Percentiles rank a stretch among this genome's conserved stretches.
Conservation (phyloP, 768 basidiomycete species). For the Phlebiopsis gigantea region DNA sequence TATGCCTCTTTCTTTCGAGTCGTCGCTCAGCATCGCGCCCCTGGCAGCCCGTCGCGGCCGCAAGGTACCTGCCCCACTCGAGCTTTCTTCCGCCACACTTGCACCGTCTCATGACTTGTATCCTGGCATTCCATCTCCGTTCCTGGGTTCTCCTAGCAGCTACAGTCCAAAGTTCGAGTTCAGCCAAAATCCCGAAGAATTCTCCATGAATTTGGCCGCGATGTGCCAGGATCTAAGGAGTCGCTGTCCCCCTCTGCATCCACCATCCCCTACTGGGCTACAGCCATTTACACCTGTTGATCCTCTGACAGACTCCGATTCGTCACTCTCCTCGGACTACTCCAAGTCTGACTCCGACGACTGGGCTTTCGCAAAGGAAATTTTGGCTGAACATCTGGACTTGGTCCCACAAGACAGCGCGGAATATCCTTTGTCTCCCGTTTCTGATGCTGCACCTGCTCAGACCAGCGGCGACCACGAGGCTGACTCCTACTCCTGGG, state of each 20-base stretch:
- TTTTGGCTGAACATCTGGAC: constrained; percentile 21
- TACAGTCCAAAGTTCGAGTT: constrained; percentile 28
- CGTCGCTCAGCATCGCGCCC: constrained; percentile 25
- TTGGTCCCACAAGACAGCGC: background rate
- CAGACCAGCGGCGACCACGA: background rate
- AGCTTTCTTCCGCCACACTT: constrained; percentile 16
- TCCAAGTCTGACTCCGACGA: constrained; percentile 14
- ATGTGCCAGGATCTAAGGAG: constrained; percentile 33
- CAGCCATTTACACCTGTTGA: background rate
- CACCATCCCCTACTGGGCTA: constrained; percentile 17
- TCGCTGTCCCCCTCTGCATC: constrained; percentile 26
- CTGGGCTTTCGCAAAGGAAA: constrained; percentile 31
- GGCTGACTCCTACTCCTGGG: constrained; percentile 13
- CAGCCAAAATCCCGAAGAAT: constrained; percentile 4
- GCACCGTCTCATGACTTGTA: constrained; percentile 22
- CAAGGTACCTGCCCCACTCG: constrained; percentile 27
- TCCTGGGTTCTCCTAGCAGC: constrained; percentile 31
- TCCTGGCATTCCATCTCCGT: constrained; percentile 39
- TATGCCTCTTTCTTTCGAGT: constrained; percentile 21
- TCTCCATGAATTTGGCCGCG: constrained; percentile 27
- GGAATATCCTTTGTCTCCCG: background rate
- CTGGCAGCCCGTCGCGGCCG: constrained; percentile 37
- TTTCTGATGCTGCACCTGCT: background rate
- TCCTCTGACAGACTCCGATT: constrained; percentile 4
- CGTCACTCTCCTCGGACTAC: background rate